A percentile compares a stretch with the other conserved stretches of the same genome.
Evolutionary conservation across 768 basidiomycete genomes (phyloP).

Genomic region (Leccinum ochraceum): DNA sequence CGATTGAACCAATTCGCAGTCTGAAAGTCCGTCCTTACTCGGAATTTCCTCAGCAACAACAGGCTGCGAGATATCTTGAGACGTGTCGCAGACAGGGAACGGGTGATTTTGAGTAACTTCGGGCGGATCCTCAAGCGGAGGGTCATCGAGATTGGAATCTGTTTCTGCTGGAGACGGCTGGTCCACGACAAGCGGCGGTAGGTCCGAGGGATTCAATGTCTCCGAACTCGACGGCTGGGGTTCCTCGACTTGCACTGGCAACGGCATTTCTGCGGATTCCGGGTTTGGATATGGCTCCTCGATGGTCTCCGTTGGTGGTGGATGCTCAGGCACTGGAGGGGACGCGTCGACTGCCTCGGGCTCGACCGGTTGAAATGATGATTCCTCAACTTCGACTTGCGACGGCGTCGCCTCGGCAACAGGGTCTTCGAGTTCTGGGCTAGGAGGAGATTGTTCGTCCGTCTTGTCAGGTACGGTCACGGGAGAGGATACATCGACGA

Average conservation of each 20-base stretch:
- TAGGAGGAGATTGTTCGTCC: not conserved
- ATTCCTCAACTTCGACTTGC: not conserved
- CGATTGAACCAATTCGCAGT: conserved; percentile 14
- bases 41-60: not conserved
- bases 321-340: conserved; percentile 8
- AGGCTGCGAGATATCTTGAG: conserved; percentile 10
- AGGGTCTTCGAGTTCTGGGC: not conserved
- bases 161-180: not conserved
- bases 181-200: not conserved
- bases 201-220: conserved; percentile 6
- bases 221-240: not conserved
- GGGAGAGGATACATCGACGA: conserved; percentile 4
- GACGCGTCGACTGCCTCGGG: conserved; percentile 7
- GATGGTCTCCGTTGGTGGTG: conserved; percentile 4
- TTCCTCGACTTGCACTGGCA: conserved; percentile 9
- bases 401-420: not conserved
- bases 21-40: conserved; percentile 13
- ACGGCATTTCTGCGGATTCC: not conserved
- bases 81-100: not conserved
- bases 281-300: not conserved
- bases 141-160: not conserved
- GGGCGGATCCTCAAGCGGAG: conserved; percentile 3
- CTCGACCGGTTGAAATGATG: not conserved
- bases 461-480: not conserved
- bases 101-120: not conserved